A percentile compares a stretch with the other conserved stretches of the same genome.
Evolutionary conservation across 371 early-diverging fungal species (phyloP).

Genomic region (Massospora cicadina): DNA sequence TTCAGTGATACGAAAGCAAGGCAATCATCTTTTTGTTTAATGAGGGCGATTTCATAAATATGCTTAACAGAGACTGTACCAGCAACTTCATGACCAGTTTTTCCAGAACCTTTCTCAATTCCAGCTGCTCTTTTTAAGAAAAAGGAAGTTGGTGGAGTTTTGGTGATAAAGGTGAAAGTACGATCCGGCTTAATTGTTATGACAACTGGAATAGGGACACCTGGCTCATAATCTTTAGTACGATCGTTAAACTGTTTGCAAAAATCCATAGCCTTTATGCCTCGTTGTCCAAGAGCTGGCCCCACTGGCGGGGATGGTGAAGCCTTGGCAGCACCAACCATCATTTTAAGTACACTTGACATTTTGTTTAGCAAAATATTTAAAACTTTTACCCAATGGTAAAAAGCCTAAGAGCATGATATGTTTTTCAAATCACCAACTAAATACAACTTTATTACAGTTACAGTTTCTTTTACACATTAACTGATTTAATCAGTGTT

Average conservation of each 20-base stretch:
- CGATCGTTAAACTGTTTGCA: slow-evolving; percentile 95
- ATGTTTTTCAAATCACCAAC: no score
- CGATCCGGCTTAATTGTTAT: slow-evolving; percentile 81
- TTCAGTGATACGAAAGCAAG: slow-evolving; percentile 49
- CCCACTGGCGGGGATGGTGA: slow-evolving; percentile 93
- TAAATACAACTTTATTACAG: no score
- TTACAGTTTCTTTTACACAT: no score
- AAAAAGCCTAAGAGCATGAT: no score
- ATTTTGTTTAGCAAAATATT: no score
- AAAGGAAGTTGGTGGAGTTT: slow-evolving; percentile 80
- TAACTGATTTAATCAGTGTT: no score
- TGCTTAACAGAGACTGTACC: slow-evolving; percentile 78
- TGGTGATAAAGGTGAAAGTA: slow-evolving; percentile 71
- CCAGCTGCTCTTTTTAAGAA: slow-evolving; percentile 81
- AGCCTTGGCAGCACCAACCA: slow-evolving; percentile 79
- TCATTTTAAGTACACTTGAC: slow-evolving; percentile 17
- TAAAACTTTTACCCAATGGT: no score
- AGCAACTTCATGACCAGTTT: slow-evolving; percentile 54
- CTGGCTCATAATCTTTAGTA: slow-evolving; percentile 65
- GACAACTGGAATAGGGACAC: slow-evolving; percentile 69
- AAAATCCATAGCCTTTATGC: slow-evolving; percentile 97
- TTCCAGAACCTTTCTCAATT: slow-evolving; percentile 65
- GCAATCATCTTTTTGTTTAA: slow-evolving; percentile 72
- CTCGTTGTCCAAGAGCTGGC: slow-evolving; percentile 91
- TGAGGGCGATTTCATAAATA: slow-evolving; percentile 83